Evolutionary conservation across 2,329 filamentous ascomycete genomes (phyloP), one percentile per base, ranked within the genome.

Genomic region (Nakataea oryzae): DNA sequence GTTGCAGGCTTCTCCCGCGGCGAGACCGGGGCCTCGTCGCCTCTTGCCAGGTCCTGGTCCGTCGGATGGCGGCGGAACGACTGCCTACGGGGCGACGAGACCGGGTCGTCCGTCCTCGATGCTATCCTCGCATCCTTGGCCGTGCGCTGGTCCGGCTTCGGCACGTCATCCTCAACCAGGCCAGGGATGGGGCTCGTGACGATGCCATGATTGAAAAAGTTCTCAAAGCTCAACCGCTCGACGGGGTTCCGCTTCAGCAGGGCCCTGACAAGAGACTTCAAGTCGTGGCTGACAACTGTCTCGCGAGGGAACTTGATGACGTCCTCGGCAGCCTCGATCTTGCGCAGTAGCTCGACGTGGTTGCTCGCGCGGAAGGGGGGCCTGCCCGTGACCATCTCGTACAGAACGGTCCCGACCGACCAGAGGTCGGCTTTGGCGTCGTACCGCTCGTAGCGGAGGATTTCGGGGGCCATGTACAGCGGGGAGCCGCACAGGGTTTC

Each of bases 381-480:
- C 65, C 86, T 88, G 61, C 93, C 93, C 8, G 88, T 90, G 64
- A 95, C 86, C 93, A 99, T 96, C 76, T 99, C 95, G 72, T 91
- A 96, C 28, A 96, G 78, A 11, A 99, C 95, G 24, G 95, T 96
- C 60, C 95, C 95, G 41, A 97, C 91, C 27, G 95, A 99, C 95
- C 95, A 99, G 41, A 99, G 78, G 76, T 99, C 95, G 58, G 93
- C 93, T 74, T 96, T 96, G 66, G 93, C 91, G 76, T 96, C 93
- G 74, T 99, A 99, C 70, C 93, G 93, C 74, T 99, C 93, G 70
- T 97, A 99, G 64, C 93, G 87, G 65, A 99, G 80, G 66, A 99
- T 99, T 76, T 99, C 95, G 4, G 95, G 95, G 0, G 95, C 95
- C 95, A 99, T 99, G 77, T 99, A 99, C 29, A 99, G 79, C 12